Evolutionary conservation across 768 basidiomycete genomes (phyloP).

Genomic region (Suillus spraguei): DNA sequence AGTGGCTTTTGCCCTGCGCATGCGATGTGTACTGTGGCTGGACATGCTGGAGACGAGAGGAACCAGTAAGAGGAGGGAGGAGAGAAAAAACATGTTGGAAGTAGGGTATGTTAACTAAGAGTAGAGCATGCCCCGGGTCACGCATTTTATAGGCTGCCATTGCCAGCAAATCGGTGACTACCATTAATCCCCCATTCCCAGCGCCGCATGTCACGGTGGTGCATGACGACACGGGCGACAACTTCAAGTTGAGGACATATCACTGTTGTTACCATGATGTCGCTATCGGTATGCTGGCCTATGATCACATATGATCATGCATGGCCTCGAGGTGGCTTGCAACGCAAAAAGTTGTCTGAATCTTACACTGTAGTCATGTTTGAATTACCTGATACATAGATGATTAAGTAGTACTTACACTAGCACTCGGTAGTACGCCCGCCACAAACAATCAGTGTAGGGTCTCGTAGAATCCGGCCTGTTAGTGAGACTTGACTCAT

Average conservation of each 20-base stretch:
- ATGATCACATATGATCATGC: not conserved
- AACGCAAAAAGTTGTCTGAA: not conserved
- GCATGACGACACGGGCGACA: not conserved
- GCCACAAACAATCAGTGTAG: too few species aligned
- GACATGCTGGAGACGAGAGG: constrained; percentile 23
- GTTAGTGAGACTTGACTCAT: too few species aligned
- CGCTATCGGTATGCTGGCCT: not conserved
- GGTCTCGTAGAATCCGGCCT: too few species aligned
- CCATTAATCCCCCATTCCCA: not conserved
- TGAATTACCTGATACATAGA: too few species aligned
- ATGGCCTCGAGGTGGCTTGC: not conserved
- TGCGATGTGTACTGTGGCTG: not conserved
- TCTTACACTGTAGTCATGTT: not conserved
- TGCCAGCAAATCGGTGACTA: constrained; percentile 3
- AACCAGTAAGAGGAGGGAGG: constrained; percentile 19
- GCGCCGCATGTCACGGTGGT: not conserved
- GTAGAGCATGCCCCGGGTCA: not conserved
- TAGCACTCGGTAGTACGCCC: too few species aligned
- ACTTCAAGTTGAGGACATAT: not conserved
- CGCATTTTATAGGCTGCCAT: not conserved
- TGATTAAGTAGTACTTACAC: not conserved
- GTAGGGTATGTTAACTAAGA: not conserved
- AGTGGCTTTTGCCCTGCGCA: not conserved
- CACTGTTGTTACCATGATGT: not conserved
- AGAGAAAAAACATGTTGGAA: not conserved